Conservation (phyloP, 495 filamentous ascomycete genomes). For the Aspergillus haitiensis region DNA sequence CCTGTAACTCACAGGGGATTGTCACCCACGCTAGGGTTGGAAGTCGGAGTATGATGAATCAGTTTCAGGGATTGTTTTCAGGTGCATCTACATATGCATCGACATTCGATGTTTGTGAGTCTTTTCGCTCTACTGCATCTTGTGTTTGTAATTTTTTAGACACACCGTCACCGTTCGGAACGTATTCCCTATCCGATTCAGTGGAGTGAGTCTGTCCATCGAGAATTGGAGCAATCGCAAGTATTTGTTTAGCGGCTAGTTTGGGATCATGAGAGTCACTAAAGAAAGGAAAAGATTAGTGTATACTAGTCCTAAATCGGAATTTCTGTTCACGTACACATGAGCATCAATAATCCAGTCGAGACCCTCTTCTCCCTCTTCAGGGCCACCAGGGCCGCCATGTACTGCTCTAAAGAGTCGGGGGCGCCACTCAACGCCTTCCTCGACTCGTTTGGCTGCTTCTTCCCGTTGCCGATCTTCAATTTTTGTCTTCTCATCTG, state of each 20-base stretch:
- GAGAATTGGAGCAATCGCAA: constrained; percentile 82
- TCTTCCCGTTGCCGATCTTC: constrained; percentile 90
- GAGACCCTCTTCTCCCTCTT: constrained; percentile 83
- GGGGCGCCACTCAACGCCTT: constrained; percentile 88
- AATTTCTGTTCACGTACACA: constrained; percentile 58
- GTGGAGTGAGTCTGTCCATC: constrained; percentile 59
- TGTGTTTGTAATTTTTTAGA: constrained; percentile 15
- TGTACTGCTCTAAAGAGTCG: constrained; percentile 75
- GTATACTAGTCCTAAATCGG: background rate
- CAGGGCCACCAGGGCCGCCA: constrained; percentile 67
- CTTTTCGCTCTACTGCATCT: constrained; percentile 42
- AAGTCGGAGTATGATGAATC: background rate
- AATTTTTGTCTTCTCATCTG: constrained; percentile 91
- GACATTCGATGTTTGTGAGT: constrained; percentile 49
- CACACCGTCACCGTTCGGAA: constrained; percentile 18
- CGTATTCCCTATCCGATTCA: constrained; percentile 26
- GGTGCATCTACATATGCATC: constrained; percentile 64
- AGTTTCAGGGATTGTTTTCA: constrained; percentile 26
- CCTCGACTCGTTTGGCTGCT: constrained; percentile 74
- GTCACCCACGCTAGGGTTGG: constrained; percentile 1
- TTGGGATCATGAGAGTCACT: constrained; percentile 70
- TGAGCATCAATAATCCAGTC: constrained; percentile 94
- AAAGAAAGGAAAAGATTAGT: constrained; percentile 6
- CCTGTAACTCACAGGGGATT: constrained; percentile 3
- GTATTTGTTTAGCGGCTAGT: constrained; percentile 78